Evolutionary conservation across 805 yeast genomes (phyloP), one percentile per base, ranked within the genome.

Genomic region (Cyberlindnera japonica): DNA sequence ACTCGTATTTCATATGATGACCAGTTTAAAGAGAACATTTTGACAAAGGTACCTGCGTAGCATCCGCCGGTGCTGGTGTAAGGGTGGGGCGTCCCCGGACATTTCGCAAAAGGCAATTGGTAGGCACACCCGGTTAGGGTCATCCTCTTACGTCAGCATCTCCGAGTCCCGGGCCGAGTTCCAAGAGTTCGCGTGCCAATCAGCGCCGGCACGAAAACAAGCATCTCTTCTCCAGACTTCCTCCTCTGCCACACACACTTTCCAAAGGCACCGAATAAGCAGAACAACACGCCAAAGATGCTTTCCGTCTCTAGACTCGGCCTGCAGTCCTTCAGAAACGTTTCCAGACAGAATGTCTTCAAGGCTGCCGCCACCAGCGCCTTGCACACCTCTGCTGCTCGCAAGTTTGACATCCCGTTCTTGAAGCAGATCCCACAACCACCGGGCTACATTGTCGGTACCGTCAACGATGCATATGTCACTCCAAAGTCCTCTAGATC

Each of bases 401-500:
- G 45, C 47, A 64, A 58, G 52, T 55, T 68, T 39, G 68, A 69
- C 19, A 69, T 70, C 38, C 63, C 73, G 61, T 66, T 75, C 63
- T 51, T 77, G 65, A 79, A 78, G 50, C 69, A 74, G 34, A 76
- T 79, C 44, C 81, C 82, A 43, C 95, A 86, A 65, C 91, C 95
- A 25, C 86, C 97, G 32, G 98, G 97, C 27, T 73, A 83, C 61
- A 81, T 91, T 42, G 81, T 81, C 34, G 98, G 97, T n/a, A 79
- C 90, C 6, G 95, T 90, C 35, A 93, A 91, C 63, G 98, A 93
- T 47, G 89, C 98, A 13, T 83, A 73, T 55, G 65, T 68, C 24
- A 67, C 77, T 13, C 97, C 97, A 28, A 63, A 70, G 29, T 61
- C 80, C 5, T 70, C 75, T 55, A 76, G 71, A 49, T 57, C 70